A percentile compares a stretch with the other conserved stretches of the same genome.
Evolutionary conservation across 1,284 basidiomycete species (phyloP).

Genomic region (Anthracocystis setariae): DNA sequence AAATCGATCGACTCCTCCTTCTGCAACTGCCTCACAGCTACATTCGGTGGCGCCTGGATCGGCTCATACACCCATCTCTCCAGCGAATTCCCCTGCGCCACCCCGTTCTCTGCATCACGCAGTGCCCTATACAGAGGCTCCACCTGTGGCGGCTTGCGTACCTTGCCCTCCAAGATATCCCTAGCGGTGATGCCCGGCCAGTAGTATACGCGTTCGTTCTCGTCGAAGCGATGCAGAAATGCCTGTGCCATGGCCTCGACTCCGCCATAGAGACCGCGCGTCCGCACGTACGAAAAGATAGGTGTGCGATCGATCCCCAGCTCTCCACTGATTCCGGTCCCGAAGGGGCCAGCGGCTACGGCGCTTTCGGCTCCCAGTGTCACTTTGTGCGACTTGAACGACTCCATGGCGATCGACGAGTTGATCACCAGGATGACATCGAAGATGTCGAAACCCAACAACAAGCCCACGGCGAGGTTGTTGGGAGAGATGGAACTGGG

Average conservation of each 20-base stretch:
- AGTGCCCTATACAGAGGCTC: conserved; percentile 69
- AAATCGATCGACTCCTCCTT: conserved; percentile 40
- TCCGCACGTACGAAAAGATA: conserved; percentile 66
- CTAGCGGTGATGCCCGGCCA: conserved; percentile 62
- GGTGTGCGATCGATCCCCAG: conserved; percentile 67
- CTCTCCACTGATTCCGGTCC: conserved; percentile 70
- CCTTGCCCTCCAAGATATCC: conserved; percentile 62
- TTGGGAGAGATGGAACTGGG: conserved; percentile 71
- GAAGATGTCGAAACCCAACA: conserved; percentile 63
- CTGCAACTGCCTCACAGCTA: conserved; percentile 29
- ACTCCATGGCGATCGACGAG: conserved; percentile 70
- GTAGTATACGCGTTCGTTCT: conserved; percentile 65
- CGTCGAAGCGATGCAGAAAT: conserved; percentile 61
- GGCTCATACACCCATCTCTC: conserved; percentile 59
- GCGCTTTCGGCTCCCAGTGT: conserved; percentile 71
- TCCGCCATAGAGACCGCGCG: conserved; percentile 65
- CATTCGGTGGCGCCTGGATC: conserved; percentile 29
- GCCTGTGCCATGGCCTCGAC: conserved; percentile 64
- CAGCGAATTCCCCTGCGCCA: conserved; percentile 69
- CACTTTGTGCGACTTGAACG: conserved; percentile 71
- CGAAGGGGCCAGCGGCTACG: conserved; percentile 71
- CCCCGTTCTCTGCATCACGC: conserved; percentile 71
- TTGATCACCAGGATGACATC: conserved; percentile 69
- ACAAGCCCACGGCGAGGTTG: conserved; percentile 68
- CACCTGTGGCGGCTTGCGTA: conserved; percentile 69